phyloP scores from a whole-genome alignment of 2,329 filamentous ascomycete genomes.

The Pestalotiopsis fici region DNA sequence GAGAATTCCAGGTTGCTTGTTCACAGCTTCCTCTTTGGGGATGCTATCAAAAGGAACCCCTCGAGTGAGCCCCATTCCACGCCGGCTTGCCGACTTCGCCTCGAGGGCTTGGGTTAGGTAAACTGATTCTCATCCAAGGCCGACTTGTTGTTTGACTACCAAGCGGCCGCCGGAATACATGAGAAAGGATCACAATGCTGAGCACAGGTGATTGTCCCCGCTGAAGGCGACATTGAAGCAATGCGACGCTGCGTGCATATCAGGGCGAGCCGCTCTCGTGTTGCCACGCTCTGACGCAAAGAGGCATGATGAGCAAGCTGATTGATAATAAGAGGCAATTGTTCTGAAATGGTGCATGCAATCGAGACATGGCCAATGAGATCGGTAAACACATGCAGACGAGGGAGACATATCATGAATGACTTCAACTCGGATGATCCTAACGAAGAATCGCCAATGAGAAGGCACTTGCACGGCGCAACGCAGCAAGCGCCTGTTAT shows the following conservation, averaged over 20 bases:
- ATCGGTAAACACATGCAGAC: not conserved
- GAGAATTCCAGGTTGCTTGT: not conserved
- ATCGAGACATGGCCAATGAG: not conserved
- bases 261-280: not conserved
- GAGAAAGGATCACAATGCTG: not conserved
- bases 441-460: not conserved
- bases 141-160: not conserved
- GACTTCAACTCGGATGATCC: not conserved
- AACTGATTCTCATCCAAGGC: not conserved
- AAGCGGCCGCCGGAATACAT: not conserved
- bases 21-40: conserved; percentile 4
- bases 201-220: not conserved
- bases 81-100: not conserved
- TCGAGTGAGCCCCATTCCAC: not conserved
- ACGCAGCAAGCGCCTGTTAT: not conserved
- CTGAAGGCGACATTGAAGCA: conserved; percentile 4
- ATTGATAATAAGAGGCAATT: not conserved
- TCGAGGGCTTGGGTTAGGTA: not conserved
- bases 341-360: not conserved
- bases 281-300: not conserved
- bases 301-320: not conserved
- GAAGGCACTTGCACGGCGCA: not conserved
- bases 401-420: not conserved
- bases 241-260: conserved; percentile 5
- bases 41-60: not conserved